A percentile compares a stretch with the other conserved stretches of the same genome.
phyloP scores from a whole-genome alignment of 2,329 filamentous ascomycete species.

The Aspergillus sp. region DNA sequence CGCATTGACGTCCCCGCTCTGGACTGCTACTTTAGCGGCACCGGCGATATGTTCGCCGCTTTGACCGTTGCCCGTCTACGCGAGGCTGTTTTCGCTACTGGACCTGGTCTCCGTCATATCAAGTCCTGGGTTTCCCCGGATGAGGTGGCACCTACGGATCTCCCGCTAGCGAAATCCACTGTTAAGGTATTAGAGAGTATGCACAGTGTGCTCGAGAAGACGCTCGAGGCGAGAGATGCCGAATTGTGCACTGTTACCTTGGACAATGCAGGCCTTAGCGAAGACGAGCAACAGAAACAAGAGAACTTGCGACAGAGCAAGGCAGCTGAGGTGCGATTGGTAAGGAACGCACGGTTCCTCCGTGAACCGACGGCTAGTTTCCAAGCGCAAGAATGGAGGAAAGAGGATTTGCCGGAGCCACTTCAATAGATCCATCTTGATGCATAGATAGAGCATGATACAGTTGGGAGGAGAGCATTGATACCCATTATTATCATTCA shows the following conservation, averaged over 20 bases:
- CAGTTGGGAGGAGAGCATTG: not conserved
- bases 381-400: slow-evolving; percentile 43
- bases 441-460: not conserved
- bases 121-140: slow-evolving; percentile 73
- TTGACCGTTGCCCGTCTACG: slow-evolving; percentile 81
- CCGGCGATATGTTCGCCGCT: slow-evolving; percentile 97
- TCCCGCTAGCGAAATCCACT: slow-evolving; percentile 75
- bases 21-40: slow-evolving; percentile 91
- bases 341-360: slow-evolving; percentile 65
- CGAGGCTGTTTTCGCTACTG: slow-evolving; percentile 60
- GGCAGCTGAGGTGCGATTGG: slow-evolving; percentile 80
- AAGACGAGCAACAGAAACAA: slow-evolving; percentile 48
- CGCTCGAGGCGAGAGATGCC: slow-evolving; percentile 58
- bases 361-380: slow-evolving; percentile 60
- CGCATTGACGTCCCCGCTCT: slow-evolving; percentile 78
- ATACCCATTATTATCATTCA: not conserved
- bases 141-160: slow-evolving; percentile 57
- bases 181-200: slow-evolving; percentile 89
- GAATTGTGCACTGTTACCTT: slow-evolving; percentile 46
- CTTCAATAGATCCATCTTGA: slow-evolving; percentile 11
- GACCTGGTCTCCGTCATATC: slow-evolving; percentile 43
- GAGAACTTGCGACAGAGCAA: slow-evolving; percentile 66
- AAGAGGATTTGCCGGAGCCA: slow-evolving; percentile 19
- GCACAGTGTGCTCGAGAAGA: slow-evolving; percentile 72
- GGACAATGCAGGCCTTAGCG: slow-evolving; percentile 25